Conservation (phyloP, 2,329 filamentous ascomycete genomes). For the Exophiala alcalophila region DNA sequence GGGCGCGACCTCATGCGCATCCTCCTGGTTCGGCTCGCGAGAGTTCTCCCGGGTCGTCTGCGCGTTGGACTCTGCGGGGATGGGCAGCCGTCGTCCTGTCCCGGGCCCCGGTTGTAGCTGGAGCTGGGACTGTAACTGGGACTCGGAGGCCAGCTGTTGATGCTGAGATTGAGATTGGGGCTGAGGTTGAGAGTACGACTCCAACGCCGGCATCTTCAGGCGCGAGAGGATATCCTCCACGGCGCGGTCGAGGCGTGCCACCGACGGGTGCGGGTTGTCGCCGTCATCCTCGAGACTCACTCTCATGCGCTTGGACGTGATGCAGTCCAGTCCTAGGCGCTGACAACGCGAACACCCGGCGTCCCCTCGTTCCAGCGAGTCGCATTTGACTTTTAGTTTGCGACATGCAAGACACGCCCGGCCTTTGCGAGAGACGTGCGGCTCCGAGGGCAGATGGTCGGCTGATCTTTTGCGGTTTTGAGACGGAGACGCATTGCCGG, state of each 20-base stretch:
- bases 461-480: slow-evolving; percentile 25
- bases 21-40: slow-evolving; percentile 25
- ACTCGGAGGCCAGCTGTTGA: slow-evolving; percentile 2
- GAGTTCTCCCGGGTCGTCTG: slow-evolving; percentile 30
- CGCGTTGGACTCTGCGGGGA: slow-evolving; percentile 14
- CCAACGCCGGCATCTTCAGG: slow-evolving; percentile 28
- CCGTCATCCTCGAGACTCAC: slow-evolving; percentile 28
- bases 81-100: no score
- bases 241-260: slow-evolving; percentile 28
- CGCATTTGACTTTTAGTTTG: slow-evolving; percentile 31
- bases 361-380: slow-evolving; percentile 28
- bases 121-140: not conserved
- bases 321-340: slow-evolving; percentile 28
- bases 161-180: slow-evolving; percentile 10
- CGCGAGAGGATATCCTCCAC: slow-evolving; percentile 29
- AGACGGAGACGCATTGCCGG: slow-evolving; percentile 5
- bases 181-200: slow-evolving; percentile 20
- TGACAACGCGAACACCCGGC: slow-evolving; percentile 31
- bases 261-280: slow-evolving; percentile 25
- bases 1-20: slow-evolving; percentile 43
- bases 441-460: slow-evolving; percentile 24
- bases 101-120: no score
- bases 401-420: slow-evolving; percentile 30
- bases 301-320: slow-evolving; percentile 28
- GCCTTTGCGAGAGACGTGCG: slow-evolving; percentile 28